Evolutionary conservation across 257 asterid species (phyloP), one percentile per base, ranked within the genome.

Genomic region (Capsicum rhomboideum): DNA sequence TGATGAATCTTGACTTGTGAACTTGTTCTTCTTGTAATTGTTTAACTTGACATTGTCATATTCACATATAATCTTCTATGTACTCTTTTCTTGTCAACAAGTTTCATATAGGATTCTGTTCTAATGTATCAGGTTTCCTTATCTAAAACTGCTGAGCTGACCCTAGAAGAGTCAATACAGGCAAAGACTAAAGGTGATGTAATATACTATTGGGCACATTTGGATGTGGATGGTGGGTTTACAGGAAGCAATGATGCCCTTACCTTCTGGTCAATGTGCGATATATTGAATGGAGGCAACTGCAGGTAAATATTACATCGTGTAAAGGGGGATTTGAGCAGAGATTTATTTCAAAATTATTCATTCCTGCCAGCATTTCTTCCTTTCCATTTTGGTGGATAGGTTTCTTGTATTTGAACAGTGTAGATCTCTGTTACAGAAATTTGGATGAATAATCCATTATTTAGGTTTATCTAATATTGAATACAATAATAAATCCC

Each of bases 211-310:
- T 96, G 99, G 99, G 91, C 93, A 52, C 85, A 85, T 82, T 83
- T 92, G 89, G 95, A 92, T 82, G 88, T 90, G 90, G 93, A 91
- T 90, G 93, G 90, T 83, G 97, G 97, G 42, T 85, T 88, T 87
- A 69, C 88, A 50, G 97, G 94, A 88, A 90, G 85, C 86, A 92
- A 87, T 84, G 92, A 91, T 77, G 92, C 75, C 83, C 97, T 91
- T 85, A 93, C 98, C 14, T 97, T 97, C 89, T 97, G 99, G 99
- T 97, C 99, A 84, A 90, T 92, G 79, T 97, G 99, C 78, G 99
- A 97, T 88, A 89, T 95, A 78, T 81, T 97, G 90, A 95, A 97
- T 89, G 98, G 97, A 50, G 98, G 98, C 86, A 93, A 92, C 90
- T 97, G 99, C 92, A 93, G 98, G 99, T 95, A 84, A 91, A 93